A percentile compares a stretch with the other conserved stretches of the same genome.
Conservation (phyloP, 2,329 filamentous ascomycete genomes). For the Dryadomyces quercus-mongolicae region DNA sequence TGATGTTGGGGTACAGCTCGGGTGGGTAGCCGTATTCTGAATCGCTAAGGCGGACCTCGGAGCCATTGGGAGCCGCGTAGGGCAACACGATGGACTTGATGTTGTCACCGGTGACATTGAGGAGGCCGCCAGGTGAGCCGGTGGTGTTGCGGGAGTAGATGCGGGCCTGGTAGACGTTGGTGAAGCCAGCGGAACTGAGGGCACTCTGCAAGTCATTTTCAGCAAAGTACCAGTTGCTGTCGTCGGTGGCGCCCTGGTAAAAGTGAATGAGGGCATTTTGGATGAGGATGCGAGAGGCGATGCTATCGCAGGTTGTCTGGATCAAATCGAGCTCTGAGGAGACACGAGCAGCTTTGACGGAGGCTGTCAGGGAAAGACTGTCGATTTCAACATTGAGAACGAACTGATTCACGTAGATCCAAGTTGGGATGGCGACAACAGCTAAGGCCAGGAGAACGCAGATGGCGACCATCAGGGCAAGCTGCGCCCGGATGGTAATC, state of each 20-base stretch:
- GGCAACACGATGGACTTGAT: slow-evolving; percentile 47
- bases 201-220: slow-evolving; percentile 57
- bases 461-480: slow-evolving; percentile 66
- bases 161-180: slow-evolving; percentile 55
- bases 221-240: slow-evolving; percentile 48
- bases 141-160: slow-evolving; percentile 59
- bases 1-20: slow-evolving; percentile 66
- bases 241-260: slow-evolving; percentile 42
- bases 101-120: slow-evolving; percentile 49
- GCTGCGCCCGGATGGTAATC: slow-evolving; percentile 78
- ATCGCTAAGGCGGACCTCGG: slow-evolving; percentile 48
- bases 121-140: slow-evolving; percentile 40
- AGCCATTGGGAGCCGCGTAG: slow-evolving; percentile 44
- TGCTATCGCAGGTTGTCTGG: slow-evolving; percentile 59
- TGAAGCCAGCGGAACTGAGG: slow-evolving; percentile 46
- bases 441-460: slow-evolving; percentile 63
- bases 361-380: slow-evolving; percentile 65
- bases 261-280: slow-evolving; percentile 40
- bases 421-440: slow-evolving; percentile 68
- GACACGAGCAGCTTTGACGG: slow-evolving; percentile 74
- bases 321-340: slow-evolving; percentile 68
- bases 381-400: slow-evolving; percentile 40
- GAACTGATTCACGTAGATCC: slow-evolving; percentile 44
- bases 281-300: slow-evolving; percentile 53
- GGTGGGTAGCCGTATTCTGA: slow-evolving; percentile 55